Conservation (phyloP, 495 filamentous ascomycete genomes). For the Aspergillus taichungensis region DNA sequence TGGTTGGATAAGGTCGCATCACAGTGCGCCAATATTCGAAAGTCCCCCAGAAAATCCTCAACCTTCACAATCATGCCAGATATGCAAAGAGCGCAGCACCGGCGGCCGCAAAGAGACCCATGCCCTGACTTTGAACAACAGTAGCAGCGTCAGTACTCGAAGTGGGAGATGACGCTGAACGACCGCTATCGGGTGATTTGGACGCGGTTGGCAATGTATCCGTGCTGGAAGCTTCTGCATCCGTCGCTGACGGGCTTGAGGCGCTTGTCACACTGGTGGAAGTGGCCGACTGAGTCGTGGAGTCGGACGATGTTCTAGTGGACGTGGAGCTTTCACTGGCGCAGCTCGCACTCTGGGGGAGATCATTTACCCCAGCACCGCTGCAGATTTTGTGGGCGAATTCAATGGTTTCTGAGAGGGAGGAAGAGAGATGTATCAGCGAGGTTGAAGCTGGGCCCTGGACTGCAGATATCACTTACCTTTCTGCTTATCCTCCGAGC, state of each 20-base stretch:
- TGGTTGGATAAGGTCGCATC: too few relatives aligned
- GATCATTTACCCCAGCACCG: constrained; percentile 27
- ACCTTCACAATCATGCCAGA: constrained; percentile 14
- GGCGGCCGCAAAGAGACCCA: constrained; percentile 25
- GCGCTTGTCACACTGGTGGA: constrained; percentile 10
- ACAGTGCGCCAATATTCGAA: too few relatives aligned
- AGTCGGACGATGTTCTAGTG: constrained; percentile 12
- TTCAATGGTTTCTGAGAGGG: constrained; percentile 36
- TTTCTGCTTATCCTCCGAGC: constrained; percentile 45
- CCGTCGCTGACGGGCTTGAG: constrained; percentile 7
- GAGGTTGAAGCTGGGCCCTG: neutral
- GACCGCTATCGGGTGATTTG: neutral
- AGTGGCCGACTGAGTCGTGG: neutral
- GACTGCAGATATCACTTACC: constrained; percentile 27
- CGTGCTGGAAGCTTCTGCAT: constrained; percentile 1
- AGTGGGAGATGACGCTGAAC: constrained; percentile 10
- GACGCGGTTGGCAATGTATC: constrained; percentile 9
- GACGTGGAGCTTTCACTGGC: constrained; percentile 18
- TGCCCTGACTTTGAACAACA: constrained; percentile 30
- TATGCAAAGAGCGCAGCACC: constrained; percentile 27
- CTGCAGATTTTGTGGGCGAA: constrained; percentile 44
- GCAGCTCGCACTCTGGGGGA: constrained; percentile 30
- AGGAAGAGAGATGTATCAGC: neutral
- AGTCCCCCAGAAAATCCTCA: neutral
- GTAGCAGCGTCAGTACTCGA: constrained; percentile 34